Conservation (phyloP, 495 filamentous ascomycete genomes). For the Hypoxylon cercidicola region DNA sequence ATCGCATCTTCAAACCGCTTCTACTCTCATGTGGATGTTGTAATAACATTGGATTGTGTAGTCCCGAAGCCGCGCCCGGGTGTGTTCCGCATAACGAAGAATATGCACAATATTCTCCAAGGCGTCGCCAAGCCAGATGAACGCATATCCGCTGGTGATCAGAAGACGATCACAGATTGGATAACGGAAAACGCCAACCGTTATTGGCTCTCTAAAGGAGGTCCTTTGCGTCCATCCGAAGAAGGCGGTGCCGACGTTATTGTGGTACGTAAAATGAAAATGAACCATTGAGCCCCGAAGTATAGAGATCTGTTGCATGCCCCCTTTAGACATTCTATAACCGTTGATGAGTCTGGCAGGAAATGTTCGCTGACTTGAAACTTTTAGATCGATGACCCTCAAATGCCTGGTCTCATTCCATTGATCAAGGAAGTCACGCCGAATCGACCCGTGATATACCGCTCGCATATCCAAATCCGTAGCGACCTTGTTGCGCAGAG, state of each 20-base stretch:
- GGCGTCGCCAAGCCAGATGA: constrained; percentile 74
- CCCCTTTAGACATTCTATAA: not conserved
- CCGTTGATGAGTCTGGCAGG: not conserved
- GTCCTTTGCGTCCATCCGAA: constrained; percentile 71
- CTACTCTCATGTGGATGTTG: constrained; percentile 5
- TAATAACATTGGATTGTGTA: constrained; percentile 57
- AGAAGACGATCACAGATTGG: constrained; percentile 73
- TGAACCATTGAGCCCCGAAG: too few relatives aligned
- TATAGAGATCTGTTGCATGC: not conserved
- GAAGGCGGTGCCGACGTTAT: constrained; percentile 84
- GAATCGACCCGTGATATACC: constrained; percentile 79
- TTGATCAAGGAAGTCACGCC: constrained; percentile 78
- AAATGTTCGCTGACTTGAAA: constrained; percentile 14
- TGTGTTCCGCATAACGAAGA: constrained; percentile 89
- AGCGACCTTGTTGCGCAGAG: constrained; percentile 72
- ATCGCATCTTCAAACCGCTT: not conserved
- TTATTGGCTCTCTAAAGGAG: constrained; percentile 77
- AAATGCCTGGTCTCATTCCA: constrained; percentile 86
- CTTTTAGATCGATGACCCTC: constrained; percentile 77
- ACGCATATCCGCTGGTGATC: constrained; percentile 69
- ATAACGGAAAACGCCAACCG: constrained; percentile 78
- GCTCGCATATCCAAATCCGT: constrained; percentile 87
- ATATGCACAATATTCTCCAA: constrained; percentile 92
- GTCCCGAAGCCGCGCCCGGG: constrained; percentile 87
- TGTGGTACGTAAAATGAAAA: constrained; percentile 59